Evolutionary conservation across 208 protist genomes (phyloP).

Genomic region (Blastocrithidia nonstop): DNA sequence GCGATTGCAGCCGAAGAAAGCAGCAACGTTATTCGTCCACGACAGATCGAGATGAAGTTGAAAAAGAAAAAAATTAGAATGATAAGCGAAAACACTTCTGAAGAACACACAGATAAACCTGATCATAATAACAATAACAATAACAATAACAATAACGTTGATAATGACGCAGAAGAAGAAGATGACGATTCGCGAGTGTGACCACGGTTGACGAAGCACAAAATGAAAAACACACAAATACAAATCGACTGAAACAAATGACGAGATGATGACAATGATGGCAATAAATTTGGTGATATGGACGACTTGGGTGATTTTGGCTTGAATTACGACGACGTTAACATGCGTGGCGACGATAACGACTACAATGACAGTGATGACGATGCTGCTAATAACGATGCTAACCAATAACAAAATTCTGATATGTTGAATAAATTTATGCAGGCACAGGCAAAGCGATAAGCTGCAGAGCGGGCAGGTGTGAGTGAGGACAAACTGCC

Average conservation of each 20-base stretch:
- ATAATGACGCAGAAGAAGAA: background rate
- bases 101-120: too few relatives aligned
- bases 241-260: slow-evolving; percentile 76
- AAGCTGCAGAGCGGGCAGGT: slow-evolving; percentile 11
- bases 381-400: too few relatives aligned
- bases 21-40: slow-evolving; percentile 41
- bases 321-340: slow-evolving; percentile 5
- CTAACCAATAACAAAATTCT: too few relatives aligned
- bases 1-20: slow-evolving; percentile 60
- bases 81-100: too few relatives aligned
- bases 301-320: slow-evolving; percentile 16
- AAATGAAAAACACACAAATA: slow-evolving; percentile 47
- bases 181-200: slow-evolving; percentile 28
- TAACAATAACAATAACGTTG: background rate
- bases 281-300: slow-evolving; percentile 8
- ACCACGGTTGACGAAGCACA: slow-evolving; percentile 57
- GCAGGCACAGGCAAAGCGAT: slow-evolving; percentile 13
- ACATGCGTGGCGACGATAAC: slow-evolving; percentile 6
- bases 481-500: too few relatives aligned
- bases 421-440: slow-evolving; percentile 33
- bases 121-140: too few relatives aligned
- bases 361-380: slow-evolving; percentile 10
- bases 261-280: slow-evolving; percentile 61
- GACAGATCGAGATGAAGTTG: slow-evolving; percentile 63
- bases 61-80: slow-evolving; percentile 36